These are phyloP conservation scores for Zizania palustris DNA, from an alignment of 202 grass and related monocot species.

Conservation along the genomic window DNA sequence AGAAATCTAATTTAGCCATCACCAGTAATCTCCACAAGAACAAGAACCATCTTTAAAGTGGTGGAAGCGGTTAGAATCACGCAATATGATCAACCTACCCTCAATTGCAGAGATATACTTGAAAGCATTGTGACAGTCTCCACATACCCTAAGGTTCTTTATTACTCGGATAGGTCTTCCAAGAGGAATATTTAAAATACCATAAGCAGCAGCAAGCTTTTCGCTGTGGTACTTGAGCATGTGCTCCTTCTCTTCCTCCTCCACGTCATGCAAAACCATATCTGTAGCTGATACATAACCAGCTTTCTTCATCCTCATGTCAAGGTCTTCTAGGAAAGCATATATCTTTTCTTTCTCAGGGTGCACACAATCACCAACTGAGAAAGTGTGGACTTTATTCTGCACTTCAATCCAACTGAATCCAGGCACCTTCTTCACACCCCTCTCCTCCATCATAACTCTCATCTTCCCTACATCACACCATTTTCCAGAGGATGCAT, in stretches of 20 bases:
- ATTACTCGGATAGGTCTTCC: slow-evolving; percentile 84
- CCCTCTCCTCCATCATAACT: slow-evolving; percentile 68
- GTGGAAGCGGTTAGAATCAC: slow-evolving; percentile 91
- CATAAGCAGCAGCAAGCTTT: slow-evolving; percentile 88
- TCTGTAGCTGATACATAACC: slow-evolving; percentile 81
- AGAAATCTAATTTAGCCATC: slow-evolving; percentile 30
- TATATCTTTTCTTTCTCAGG: slow-evolving; percentile 89
- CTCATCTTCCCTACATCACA: slow-evolving; percentile 73
- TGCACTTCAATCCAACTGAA: slow-evolving; percentile 95
- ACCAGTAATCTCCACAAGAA: slow-evolving; percentile 97
- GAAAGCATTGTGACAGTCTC: slow-evolving; percentile 86
- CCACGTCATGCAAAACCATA: slow-evolving; percentile 94
- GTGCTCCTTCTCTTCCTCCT: slow-evolving; percentile 95
- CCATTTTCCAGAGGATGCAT: slow-evolving; percentile 86
- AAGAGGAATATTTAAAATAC: slow-evolving; percentile 76
- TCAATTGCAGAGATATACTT: slow-evolving; percentile 89
- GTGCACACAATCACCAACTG: slow-evolving; percentile 68
- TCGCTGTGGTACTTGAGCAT: slow-evolving; percentile 90
- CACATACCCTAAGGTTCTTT: slow-evolving; percentile 80
- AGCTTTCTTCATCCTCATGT: slow-evolving; percentile 76
- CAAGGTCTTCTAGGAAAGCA: slow-evolving; percentile 76
- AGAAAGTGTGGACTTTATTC: slow-evolving; percentile 85
- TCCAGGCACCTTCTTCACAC: slow-evolving; percentile 81
- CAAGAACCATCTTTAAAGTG: slow-evolving; percentile 91
- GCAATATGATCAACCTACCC: slow-evolving; percentile 77